These are phyloP conservation scores for Choiromyces venosus DNA, from an alignment of 495 filamentous ascomycete genomes.

Conservation along the genomic window DNA sequence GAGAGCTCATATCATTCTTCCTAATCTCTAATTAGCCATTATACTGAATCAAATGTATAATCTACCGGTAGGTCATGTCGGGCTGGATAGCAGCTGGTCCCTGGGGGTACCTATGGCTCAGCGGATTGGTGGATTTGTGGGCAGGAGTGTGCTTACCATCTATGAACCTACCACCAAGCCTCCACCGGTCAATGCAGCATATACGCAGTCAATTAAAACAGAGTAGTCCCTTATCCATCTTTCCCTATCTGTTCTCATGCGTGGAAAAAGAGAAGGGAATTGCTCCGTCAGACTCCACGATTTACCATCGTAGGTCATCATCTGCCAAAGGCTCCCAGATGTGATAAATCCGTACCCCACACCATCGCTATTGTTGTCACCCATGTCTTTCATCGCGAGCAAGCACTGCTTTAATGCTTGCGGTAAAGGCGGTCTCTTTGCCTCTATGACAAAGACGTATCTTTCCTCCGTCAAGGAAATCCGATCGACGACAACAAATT, in stretches of 20 bases:
- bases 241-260: constrained; percentile 12
- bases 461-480: constrained; percentile 14
- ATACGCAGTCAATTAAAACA: constrained; percentile 12
- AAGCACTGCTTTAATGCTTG: constrained; percentile 21
- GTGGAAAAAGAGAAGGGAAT: constrained; percentile 2
- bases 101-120: no score
- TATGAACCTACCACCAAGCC: neutral
- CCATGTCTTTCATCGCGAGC: constrained; percentile 17
- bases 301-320: constrained; percentile 18
- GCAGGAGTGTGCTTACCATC: neutral
- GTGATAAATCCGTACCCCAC: constrained; percentile 22
- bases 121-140: no score
- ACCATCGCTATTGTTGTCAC: constrained; percentile 17
- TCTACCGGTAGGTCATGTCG: neutral
- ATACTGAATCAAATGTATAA: neutral
- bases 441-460: constrained; percentile 15
- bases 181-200: constrained; percentile 18
- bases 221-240: constrained; percentile 20
- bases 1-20: neutral
- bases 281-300: constrained; percentile 7
- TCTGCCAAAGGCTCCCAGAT: constrained; percentile 16
- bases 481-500: constrained; percentile 13
- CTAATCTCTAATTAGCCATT: neutral
- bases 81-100: no score
- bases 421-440: constrained; percentile 17